phyloP scores from a whole-genome alignment of 352 stramenopile genomes.

The Phytophthora sansomeana region DNA sequence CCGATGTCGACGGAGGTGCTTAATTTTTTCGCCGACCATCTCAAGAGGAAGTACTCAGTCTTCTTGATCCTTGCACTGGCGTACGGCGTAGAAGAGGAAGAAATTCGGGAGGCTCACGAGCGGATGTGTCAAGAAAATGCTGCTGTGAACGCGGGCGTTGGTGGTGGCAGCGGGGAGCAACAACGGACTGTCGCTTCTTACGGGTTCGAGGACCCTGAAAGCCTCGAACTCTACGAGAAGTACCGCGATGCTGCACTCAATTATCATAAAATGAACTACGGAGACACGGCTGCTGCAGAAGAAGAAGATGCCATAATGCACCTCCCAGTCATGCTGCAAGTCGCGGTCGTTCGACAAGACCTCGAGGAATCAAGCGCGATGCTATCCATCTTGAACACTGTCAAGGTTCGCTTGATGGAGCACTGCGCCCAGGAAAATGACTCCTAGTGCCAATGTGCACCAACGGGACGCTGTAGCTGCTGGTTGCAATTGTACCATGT shows the following conservation, averaged over 20 bases:
- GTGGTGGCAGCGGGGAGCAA: conserved; percentile 68
- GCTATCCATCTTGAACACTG: conserved; percentile 76
- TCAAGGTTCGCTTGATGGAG: conserved; percentile 71
- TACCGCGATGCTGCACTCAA: conserved; percentile 83
- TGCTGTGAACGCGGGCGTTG: conserved; percentile 74
- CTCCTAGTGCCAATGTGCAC: conserved; percentile 27
- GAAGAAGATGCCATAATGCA: conserved; percentile 92
- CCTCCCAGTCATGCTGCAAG: conserved; percentile 88
- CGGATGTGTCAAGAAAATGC: conserved; percentile 85
- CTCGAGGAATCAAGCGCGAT: conserved; percentile 78
- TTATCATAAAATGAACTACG: conserved; percentile 91
- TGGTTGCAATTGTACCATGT: conserved; percentile 21
- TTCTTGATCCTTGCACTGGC: conserved; percentile 86
- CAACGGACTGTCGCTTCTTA: conserved; percentile 61
- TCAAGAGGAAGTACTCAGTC: conserved; percentile 90
- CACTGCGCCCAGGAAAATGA: conserved; percentile 67
- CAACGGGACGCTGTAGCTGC: not conserved
- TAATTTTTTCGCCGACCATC: conserved; percentile 86
- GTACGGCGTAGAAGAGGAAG: conserved; percentile 77
- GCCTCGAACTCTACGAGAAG: conserved; percentile 85
- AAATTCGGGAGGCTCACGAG: conserved; percentile 85
- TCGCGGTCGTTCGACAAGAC: conserved; percentile 74
- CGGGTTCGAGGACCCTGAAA: conserved; percentile 81
- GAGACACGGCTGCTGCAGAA: conserved; percentile 71
- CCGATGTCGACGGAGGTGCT: conserved; percentile 67